Base-by-base conservation (phyloP, 2,329 filamentous ascomycete species). In the Claviceps maximensis region DNA sequence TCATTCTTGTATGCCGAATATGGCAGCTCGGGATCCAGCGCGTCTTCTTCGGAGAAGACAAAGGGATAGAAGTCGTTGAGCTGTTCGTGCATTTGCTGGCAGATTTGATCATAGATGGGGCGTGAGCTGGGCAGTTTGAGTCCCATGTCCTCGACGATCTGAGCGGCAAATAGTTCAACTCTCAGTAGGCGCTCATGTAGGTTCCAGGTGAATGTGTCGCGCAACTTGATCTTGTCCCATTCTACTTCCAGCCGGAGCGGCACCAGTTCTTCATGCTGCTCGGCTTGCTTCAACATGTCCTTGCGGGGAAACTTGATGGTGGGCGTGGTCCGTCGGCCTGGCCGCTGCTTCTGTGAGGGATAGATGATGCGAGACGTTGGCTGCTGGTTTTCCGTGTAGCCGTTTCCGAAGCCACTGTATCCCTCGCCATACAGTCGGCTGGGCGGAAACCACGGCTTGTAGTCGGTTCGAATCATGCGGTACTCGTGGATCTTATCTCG, bases 141-240 rank as follows among this genome's bases (percentile, higher is more conserved):
- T 2, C 89, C 87, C 63, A 98, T 80, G 65, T 98, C 93, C 67
- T 98, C 93, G 6, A 97, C 81, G 21, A 98, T 75, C 65, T 93
- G 89, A 54, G 88, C 82, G 1, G 90, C 87, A 66, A 97, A 97
- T 12, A 93, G 69, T 54, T 95, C 86, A 21, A 84, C 80, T 23
- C 81, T 77, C 3, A 94, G 80, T 13, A 93, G 78, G 54, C 90
- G 84, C 66, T 98, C 93, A 70, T 96, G 88, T 38, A 97, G 76
- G 67, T 98, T 98, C 90, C 91, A 98, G 3, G 93, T 97, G 60
- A 98, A 96, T 1, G 93, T 97, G 68, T 98, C 93, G 66, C 93
- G 86, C 56, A 98, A 76, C 69, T 93, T 93, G 61, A 97, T 81
- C 72, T 95, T 95, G 59, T 97, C 91, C 78, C 87, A 87, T 63